Conservation (phyloP, 192 early-diverging fungal genomes). For the Umbelopsis sp. region DNA sequence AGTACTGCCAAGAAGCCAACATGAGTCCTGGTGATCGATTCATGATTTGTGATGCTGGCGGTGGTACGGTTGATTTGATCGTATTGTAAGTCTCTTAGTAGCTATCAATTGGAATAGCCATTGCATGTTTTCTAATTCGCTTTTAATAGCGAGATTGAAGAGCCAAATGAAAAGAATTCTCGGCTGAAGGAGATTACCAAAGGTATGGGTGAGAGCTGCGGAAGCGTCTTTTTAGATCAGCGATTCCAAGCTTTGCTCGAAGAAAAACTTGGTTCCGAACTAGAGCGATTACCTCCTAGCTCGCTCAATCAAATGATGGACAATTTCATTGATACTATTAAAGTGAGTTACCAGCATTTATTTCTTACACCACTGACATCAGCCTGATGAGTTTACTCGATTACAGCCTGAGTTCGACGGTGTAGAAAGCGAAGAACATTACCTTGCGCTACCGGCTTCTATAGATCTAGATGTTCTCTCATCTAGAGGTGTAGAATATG, state of each 20-base stretch:
- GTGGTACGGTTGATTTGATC: conserved; percentile 57
- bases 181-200: conserved; percentile 50
- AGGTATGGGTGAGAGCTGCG: conserved; percentile 51
- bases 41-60: conserved; percentile 56
- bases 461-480: conserved; percentile 37
- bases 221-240: conserved; percentile 49
- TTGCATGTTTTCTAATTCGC: background rate
- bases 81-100: conserved; percentile 49
- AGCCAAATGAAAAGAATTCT: conserved; percentile 25
- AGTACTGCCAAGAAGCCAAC: conserved; percentile 47
- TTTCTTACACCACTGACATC: background rate
- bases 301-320: conserved; percentile 37
- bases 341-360: conserved; percentile 37
- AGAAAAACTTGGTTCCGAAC: conserved; percentile 42
- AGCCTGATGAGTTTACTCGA: conserved; percentile 28
- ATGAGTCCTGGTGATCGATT: conserved; percentile 43
- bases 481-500: conserved; percentile 39
- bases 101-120: background rate
- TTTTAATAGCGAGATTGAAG: conserved; percentile 30
- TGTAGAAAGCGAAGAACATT: conserved; percentile 42
- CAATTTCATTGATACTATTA: conserved; percentile 48
- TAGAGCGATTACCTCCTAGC: conserved; percentile 33
- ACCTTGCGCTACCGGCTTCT: conserved; percentile 45
- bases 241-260: conserved; percentile 40
- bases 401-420: conserved; percentile 52